Evolutionary conservation across 2,329 filamentous ascomycete genomes (phyloP).

Genomic region (Calycina marina): DNA sequence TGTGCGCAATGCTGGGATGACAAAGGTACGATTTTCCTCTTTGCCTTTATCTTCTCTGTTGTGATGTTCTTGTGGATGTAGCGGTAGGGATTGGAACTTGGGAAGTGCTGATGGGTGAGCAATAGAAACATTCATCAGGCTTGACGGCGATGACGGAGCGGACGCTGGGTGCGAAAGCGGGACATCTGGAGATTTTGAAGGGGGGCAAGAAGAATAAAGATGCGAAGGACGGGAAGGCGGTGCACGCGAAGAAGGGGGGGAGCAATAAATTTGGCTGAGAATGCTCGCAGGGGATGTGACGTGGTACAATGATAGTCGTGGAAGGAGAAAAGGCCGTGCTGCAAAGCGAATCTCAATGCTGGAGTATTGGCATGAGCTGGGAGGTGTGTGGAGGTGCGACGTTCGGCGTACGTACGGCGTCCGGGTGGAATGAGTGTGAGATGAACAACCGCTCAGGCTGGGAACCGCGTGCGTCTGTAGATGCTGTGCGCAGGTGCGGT

Average conservation of each 20-base stretch:
- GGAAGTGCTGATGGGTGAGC: neutral
- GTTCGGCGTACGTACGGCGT: too few relatives aligned
- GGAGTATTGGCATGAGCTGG: too few relatives aligned
- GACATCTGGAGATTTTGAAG: slow-evolving; percentile 53
- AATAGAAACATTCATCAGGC: slow-evolving; percentile 42
- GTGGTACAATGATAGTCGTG: neutral
- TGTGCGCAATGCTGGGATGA: slow-evolving; percentile 45
- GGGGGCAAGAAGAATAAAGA: slow-evolving; percentile 49
- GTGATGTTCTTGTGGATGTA: neutral
- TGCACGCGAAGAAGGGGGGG: slow-evolving; percentile 19
- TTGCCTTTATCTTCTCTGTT: slow-evolving; percentile 1
- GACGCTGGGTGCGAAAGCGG: slow-evolving; percentile 48
- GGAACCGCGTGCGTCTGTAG: too few relatives aligned
- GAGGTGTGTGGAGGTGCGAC: too few relatives aligned
- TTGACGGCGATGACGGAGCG: slow-evolving; percentile 53
- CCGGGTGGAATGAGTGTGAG: too few relatives aligned
- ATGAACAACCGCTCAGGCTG: too few relatives aligned
- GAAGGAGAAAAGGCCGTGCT: too few relatives aligned
- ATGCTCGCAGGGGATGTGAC: slow-evolving; percentile 1
- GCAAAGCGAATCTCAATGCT: too few relatives aligned
- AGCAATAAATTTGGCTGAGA: slow-evolving; percentile 23
- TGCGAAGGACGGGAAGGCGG: slow-evolving; percentile 24
- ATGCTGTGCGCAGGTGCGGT: too few relatives aligned
- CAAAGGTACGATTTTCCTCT: slow-evolving; percentile 31
- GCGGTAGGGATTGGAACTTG: slow-evolving; percentile 1